A percentile compares a stretch with the other conserved stretches of the same genome.
These are phyloP conservation scores for Pseudocercospora eumusae DNA, from an alignment of 2,329 filamentous ascomycete species.

Conservation along the genomic window DNA sequence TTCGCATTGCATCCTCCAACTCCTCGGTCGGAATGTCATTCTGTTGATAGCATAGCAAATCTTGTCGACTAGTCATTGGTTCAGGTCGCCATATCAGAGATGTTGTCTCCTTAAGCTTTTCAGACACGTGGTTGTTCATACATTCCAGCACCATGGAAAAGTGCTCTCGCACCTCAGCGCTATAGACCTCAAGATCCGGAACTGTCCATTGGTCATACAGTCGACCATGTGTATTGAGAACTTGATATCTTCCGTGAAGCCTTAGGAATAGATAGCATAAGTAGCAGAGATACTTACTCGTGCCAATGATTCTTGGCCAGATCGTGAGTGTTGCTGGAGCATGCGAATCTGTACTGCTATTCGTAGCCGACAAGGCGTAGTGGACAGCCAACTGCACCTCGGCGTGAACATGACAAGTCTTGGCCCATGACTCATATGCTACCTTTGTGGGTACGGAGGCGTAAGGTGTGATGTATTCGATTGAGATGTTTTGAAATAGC, in stretches of 20 bases:
- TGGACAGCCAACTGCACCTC: slow-evolving; percentile 21
- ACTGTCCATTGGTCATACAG: slow-evolving; percentile 25
- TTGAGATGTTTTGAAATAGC: slow-evolving; percentile 6
- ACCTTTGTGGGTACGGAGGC: slow-evolving; percentile 13
- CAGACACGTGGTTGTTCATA: slow-evolving; percentile 9
- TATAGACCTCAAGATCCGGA: slow-evolving; percentile 18
- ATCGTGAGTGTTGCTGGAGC: background rate
- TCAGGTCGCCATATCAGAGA: slow-evolving; percentile 18
- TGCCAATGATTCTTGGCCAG: slow-evolving; percentile 18
- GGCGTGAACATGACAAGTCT: slow-evolving; percentile 23
- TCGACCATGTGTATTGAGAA: slow-evolving; percentile 16
- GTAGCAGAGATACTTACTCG: slow-evolving; percentile 25
- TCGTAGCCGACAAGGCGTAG: slow-evolving; percentile 4
- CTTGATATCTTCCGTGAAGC: slow-evolving; percentile 14
- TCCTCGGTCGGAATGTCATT: background rate
- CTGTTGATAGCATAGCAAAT: slow-evolving; percentile 10
- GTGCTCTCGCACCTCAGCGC: background rate
- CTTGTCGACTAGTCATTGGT: slow-evolving; percentile 25
- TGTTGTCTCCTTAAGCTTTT: background rate
- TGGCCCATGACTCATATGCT: slow-evolving; percentile 21
- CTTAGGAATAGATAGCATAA: slow-evolving; percentile 21
- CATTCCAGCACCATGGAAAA: slow-evolving; percentile 7
- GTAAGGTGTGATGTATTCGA: slow-evolving; percentile 18
- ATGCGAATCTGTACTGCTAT: background rate
- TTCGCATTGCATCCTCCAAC: background rate